phyloP scores from a whole-genome alignment of 202 grass and related monocot species.

The Zoysia matrella region DNA sequence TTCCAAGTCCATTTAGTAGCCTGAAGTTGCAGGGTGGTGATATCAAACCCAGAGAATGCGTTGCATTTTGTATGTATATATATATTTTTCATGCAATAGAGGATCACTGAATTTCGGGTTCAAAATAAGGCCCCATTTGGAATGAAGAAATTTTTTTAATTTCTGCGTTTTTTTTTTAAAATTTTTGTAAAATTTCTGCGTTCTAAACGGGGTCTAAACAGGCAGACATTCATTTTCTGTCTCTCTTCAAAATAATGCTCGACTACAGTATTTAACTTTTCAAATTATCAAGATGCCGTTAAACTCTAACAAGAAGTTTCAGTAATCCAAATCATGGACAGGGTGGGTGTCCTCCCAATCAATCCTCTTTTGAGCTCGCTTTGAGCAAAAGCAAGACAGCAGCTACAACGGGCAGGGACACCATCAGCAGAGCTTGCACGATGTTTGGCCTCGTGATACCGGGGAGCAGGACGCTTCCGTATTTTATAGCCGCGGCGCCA shows the following conservation, averaged over 20 bases:
- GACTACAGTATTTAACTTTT: no score
- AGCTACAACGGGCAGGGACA: conserved; percentile 67
- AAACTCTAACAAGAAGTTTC: background rate
- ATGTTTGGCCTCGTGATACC: conserved; percentile 77
- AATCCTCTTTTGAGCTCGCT: conserved; percentile 46
- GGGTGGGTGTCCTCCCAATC: conserved; percentile 8
- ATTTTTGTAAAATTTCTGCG: no score
- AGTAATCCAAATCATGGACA: background rate
- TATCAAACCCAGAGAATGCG: background rate
- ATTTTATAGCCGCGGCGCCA: conserved; percentile 77
- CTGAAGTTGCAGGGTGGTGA: background rate
- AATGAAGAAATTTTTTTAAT: no score
- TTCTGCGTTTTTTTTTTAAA: no score
- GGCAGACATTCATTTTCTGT: no score
- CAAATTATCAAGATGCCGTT: background rate
- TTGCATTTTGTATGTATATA: conserved; percentile 39
- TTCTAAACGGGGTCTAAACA: no score
- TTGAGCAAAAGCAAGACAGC: conserved; percentile 67
- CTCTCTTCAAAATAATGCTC: no score
- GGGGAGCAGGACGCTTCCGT: conserved; percentile 81
- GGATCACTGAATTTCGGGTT: background rate
- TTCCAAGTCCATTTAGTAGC: conserved; percentile 32
- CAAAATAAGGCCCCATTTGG: no score
- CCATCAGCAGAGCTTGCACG: conserved; percentile 70
- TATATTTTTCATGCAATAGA: background rate